These are phyloP conservation scores for Pyricularia pennisetigena DNA, from an alignment of 2,329 filamentous ascomycete genomes.

Conservation along the genomic window DNA sequence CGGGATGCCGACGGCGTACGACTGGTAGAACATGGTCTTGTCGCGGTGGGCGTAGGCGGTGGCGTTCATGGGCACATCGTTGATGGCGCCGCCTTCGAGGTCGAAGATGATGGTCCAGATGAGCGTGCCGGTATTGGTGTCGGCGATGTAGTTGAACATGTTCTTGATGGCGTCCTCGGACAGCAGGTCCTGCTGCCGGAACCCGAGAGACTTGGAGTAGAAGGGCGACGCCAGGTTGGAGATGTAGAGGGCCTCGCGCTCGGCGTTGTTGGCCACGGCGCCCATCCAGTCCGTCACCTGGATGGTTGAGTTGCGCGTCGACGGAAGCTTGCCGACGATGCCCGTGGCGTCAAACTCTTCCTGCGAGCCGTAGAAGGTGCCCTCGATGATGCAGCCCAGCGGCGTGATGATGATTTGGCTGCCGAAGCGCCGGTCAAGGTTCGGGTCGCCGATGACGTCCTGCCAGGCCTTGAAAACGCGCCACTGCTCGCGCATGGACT, in stretches of 20 bases:
- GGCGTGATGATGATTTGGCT: slow-evolving; percentile 45
- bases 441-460: slow-evolving; percentile 39
- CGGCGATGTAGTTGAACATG: slow-evolving; percentile 44
- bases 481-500: slow-evolving; percentile 35
- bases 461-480: slow-evolving; percentile 49
- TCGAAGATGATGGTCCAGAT: slow-evolving; percentile 56
- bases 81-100: slow-evolving; percentile 48
- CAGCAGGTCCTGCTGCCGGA: slow-evolving; percentile 38
- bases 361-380: slow-evolving; percentile 50
- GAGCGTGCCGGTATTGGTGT: slow-evolving; percentile 35
- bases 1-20: slow-evolving; percentile 43
- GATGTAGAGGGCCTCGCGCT: slow-evolving; percentile 36
- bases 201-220: slow-evolving; percentile 47
- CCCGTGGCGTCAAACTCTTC: slow-evolving; percentile 43
- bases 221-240: slow-evolving; percentile 39
- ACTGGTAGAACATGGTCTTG: slow-evolving; percentile 54
- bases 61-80: slow-evolving; percentile 41
- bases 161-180: slow-evolving; percentile 30
- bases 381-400: slow-evolving; percentile 44
- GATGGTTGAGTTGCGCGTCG: slow-evolving; percentile 27
- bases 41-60: slow-evolving; percentile 56
- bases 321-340: slow-evolving; percentile 36
- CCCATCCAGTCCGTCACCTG: slow-evolving; percentile 54
- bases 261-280: slow-evolving; percentile 41
- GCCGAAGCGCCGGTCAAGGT: slow-evolving; percentile 48